Percentiles rank a stretch among this genome's conserved stretches.
Evolutionary conservation across 345 rosid species (phyloP).

Genomic region (Eutrema japonicum): DNA sequence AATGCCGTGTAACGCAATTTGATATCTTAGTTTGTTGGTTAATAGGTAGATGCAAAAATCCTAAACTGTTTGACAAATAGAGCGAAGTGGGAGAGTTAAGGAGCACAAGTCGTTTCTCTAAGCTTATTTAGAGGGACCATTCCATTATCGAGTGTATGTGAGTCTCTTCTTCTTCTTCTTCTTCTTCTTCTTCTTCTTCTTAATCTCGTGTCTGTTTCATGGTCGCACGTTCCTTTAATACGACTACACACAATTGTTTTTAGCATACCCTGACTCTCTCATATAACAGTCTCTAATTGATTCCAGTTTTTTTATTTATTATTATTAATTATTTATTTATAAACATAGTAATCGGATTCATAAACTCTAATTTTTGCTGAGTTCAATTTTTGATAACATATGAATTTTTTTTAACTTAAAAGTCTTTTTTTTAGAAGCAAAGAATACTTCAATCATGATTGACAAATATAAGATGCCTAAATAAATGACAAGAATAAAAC

Average conservation of each 20-base stretch:
- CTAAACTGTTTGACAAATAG: slow-evolving; percentile 10
- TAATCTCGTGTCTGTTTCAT: slow-evolving; percentile 28
- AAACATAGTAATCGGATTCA: not conserved
- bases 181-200: too few relatives aligned
- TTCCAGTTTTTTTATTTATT: not conserved
- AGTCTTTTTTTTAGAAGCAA: too few relatives aligned
- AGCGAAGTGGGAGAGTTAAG: slow-evolving; percentile 39
- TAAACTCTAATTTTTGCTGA: not conserved
- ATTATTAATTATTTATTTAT: not conserved
- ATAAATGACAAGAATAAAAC: too few relatives aligned
- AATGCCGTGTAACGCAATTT: not conserved
- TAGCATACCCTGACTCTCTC: not conserved
- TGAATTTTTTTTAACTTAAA: too few relatives aligned
- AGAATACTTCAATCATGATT: too few relatives aligned
- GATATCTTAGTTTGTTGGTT: not conserved
- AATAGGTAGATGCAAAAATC: slow-evolving; percentile 5
- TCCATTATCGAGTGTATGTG: slow-evolving; percentile 13
- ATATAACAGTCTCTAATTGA: not conserved
- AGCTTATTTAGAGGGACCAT: slow-evolving; percentile 3
- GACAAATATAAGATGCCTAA: too few relatives aligned
- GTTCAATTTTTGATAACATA: too few relatives aligned
- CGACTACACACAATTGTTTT: slow-evolving; percentile 4
- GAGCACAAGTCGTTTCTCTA: slow-evolving; percentile 37
- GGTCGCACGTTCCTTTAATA: slow-evolving; percentile 29
- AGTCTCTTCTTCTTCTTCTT: slow-evolving; percentile 4